Percentiles rank a stretch among this genome's conserved stretches.
Evolutionary conservation across 768 basidiomycete species (phyloP).

Genomic region (Tremella yokohamensis): DNA sequence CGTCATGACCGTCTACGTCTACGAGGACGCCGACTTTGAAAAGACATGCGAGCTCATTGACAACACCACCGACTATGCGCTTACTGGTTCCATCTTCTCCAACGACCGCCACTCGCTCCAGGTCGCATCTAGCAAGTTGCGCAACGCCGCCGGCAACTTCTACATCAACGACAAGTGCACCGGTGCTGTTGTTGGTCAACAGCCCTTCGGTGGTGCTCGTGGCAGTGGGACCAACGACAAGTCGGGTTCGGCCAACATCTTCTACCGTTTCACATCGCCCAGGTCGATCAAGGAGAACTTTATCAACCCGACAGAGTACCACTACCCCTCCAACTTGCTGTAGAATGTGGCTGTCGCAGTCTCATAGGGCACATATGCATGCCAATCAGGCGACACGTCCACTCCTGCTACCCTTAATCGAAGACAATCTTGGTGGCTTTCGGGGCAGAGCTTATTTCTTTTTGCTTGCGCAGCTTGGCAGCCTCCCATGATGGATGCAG

Average conservation of each 20-base stretch:
- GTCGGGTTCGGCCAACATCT: slow-evolving; percentile 76
- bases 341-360: slow-evolving; percentile 43
- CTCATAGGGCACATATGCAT: background rate
- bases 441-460: slow-evolving; percentile 59
- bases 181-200: slow-evolving; percentile 67
- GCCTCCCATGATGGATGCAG: slow-evolving; percentile 98
- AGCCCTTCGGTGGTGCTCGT: slow-evolving; percentile 93
- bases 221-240: slow-evolving; percentile 97
- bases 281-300: slow-evolving; percentile 98
- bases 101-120: slow-evolving; percentile 74
- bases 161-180: slow-evolving; percentile 97
- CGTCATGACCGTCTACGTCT: slow-evolving; percentile 87
- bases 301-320: slow-evolving; percentile 70
- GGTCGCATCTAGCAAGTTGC: slow-evolving; percentile 72
- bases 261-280: slow-evolving; percentile 68
- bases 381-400: background rate
- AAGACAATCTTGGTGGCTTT: slow-evolving; percentile 80
- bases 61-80: slow-evolving; percentile 75
- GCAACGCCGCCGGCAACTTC: slow-evolving; percentile 90
- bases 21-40: slow-evolving; percentile 80
- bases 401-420: slow-evolving; percentile 36
- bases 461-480: slow-evolving; percentile 67
- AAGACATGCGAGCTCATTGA: slow-evolving; percentile 83
- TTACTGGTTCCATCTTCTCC: slow-evolving; percentile 94
- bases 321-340: slow-evolving; percentile 81